Evolutionary conservation across 2,329 filamentous ascomycete species (phyloP), one percentile per base, ranked within the genome.

Genomic region (Acephala macrosclerotiorum): DNA sequence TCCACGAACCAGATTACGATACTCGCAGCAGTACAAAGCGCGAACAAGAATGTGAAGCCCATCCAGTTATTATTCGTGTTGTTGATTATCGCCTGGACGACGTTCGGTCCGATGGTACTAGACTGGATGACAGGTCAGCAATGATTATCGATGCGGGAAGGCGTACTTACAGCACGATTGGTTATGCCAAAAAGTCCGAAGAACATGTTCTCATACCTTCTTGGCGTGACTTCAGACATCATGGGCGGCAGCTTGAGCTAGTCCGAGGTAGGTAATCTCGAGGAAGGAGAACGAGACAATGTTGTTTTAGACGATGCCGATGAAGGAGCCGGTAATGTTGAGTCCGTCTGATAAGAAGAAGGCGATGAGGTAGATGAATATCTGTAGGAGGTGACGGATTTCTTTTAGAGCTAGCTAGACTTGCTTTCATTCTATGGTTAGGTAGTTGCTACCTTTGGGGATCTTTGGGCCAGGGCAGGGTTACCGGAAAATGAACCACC

Each of bases 161-260:
- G 8, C 2, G 14, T 26, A 74, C 78, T 71, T 71, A 80, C 79
- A 36, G 78, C 78, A 16, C 79, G 77, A 64, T 80, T 80, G 1
- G 79, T 81, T 51, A 81, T 80, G 4, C 79, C 79, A 63, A 81
- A 80, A 2, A 81, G 69, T 1, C 78, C 78, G 40, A 80, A 81
- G 66, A 81, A 80, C 78, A 81, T 80, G 22, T 80, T 80, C 63
- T 81, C 79, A 56, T 80, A 81, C 16, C 79, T 79, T 16, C 74
- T 72, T 2, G 79, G 79, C 68, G 79, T 80, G 16, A 81, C 73
- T 47, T 81, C 79, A 55, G 78, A 79, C 64, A 81, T 80, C 79
- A 81, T 80, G 1, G 57, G 74, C 76, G 7, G 71, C 73, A 2
- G 79, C 78, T 66, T 81, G 79, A 1, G 76, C 71, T 16, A 81